Evolutionary conservation across 805 yeast genomes (phyloP), one percentile per base, ranked within the genome.

Genomic region (Candida dajiaensis): DNA sequence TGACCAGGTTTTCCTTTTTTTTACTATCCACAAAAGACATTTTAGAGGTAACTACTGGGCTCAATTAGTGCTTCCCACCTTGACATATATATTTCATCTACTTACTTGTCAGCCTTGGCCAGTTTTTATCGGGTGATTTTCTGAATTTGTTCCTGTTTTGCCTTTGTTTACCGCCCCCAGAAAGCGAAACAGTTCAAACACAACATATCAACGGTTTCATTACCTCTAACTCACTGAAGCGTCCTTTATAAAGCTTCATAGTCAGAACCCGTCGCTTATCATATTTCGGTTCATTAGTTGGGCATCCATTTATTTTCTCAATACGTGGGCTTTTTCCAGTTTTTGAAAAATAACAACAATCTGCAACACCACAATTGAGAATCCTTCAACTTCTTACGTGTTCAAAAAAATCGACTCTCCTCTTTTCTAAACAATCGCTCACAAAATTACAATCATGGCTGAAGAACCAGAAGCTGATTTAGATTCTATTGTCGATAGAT

Each of bases 401-500:
- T 36, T 19, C 25, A 7, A n/a, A n/a, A n/a, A n/a, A n/a, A 19
- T 22, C 23, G 12, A 15, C 8, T 13, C 18, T 18, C 22, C 22
- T n/a, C 37, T 10, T 36, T 38, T 18, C 8, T 33, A 29, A 16
- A 33, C 35, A 38, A 38, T 43, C 49, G 40, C 39, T 38, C 47
- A 50, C 41, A 35, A 41, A 53, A 40, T 42, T 22, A 41, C 16
- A 39, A 50, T 40, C 41, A 58, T 70, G 75, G 62, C 67, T 40
- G 76, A 71, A 49, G 69, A 70, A 55, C 78, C 72, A 66, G 95
- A 92, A 69, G 95, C 95, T 44, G 98, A 94, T 66, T 85, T 92
- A 63, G 99, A 92, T 70, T 88, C 96, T 63, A 90, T 92, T 62
- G 94, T 92, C 67, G 98, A 92, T 73, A 83, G 98, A 76, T 78